phyloP scores from a whole-genome alignment of 2,329 filamentous ascomycete genomes.

The Cyclaneusma minus region DNA sequence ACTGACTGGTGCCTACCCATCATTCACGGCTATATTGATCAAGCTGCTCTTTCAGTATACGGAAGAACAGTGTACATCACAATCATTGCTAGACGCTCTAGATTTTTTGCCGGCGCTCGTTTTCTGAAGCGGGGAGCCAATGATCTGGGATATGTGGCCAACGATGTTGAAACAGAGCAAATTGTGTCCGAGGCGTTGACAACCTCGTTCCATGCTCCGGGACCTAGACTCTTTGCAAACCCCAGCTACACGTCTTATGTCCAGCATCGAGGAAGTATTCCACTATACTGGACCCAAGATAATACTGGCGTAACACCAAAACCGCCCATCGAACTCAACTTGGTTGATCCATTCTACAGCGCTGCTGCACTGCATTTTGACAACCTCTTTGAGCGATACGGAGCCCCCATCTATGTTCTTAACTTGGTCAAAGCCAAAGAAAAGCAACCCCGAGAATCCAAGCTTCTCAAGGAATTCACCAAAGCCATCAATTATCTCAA shows the following conservation, averaged over 20 bases:
- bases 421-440: conserved; percentile 87
- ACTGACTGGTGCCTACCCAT: conserved; percentile 95
- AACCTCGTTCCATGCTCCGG: conserved; percentile 89
- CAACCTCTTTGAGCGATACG: conserved; percentile 84
- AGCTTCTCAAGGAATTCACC: conserved; percentile 75
- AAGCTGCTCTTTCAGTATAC: conserved; percentile 71
- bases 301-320: conserved; percentile 91
- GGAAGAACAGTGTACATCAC: conserved; percentile 83
- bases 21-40: conserved; percentile 92
- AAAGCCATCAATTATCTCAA: conserved; percentile 84
- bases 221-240: conserved; percentile 70
- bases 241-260: conserved; percentile 92
- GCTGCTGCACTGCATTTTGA: conserved; percentile 91
- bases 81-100: conserved; percentile 79
- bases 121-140: conserved; percentile 93
- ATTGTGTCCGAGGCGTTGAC: conserved; percentile 91
- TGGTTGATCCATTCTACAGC: conserved; percentile 92
- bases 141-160: conserved; percentile 84
- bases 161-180: conserved; percentile 97
- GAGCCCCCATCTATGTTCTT: conserved; percentile 77
- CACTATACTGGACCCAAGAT: conserved; percentile 94
- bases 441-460: conserved; percentile 78
- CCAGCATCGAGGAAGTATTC: conserved; percentile 92
- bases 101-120: conserved; percentile 84
- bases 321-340: conserved; percentile 84